A percentile compares a stretch with the other conserved stretches of the same genome.
Conservation (phyloP, 768 basidiomycete genomes). For the Auricularia sp. region DNA sequence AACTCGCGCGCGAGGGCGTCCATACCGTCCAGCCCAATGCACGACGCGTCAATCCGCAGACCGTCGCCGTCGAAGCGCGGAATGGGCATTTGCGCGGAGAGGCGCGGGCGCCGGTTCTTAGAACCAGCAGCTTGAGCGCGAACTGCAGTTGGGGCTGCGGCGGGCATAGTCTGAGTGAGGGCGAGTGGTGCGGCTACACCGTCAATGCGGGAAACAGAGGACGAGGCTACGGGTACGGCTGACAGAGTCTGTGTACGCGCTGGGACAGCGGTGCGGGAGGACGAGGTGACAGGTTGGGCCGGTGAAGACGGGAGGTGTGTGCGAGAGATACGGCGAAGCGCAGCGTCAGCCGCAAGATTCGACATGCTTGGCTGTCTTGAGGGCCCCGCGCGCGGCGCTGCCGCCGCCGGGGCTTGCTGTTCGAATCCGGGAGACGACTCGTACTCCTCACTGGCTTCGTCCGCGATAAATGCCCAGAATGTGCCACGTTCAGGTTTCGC, state of each 20-base stretch:
- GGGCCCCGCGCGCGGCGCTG: background rate
- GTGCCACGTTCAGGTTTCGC: background rate
- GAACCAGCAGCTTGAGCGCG: background rate
- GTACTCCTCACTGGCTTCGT: background rate
- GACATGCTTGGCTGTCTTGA: background rate
- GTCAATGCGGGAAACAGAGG: too few relatives aligned
- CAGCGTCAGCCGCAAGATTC: background rate
- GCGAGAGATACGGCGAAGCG: background rate
- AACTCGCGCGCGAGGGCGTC: background rate
- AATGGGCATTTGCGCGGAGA: background rate
- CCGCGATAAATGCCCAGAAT: background rate
- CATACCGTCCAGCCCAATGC: conserved; percentile 1
- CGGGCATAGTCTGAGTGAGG: background rate
- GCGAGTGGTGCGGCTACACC: background rate
- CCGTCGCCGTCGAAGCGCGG: background rate
- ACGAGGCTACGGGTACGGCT: too few relatives aligned
- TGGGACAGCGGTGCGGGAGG: background rate
- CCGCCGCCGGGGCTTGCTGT: background rate
- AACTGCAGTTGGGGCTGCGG: background rate
- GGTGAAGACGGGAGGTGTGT: background rate
- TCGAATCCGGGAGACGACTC: background rate
- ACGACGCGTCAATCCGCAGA: background rate
- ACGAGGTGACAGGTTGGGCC: background rate
- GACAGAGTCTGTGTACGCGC: too few relatives aligned
- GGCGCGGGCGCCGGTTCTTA: background rate